A percentile compares a stretch with the other conserved stretches of the same genome.
These are phyloP conservation scores for Hymenoscyphus albidus DNA, from an alignment of 2,329 filamentous ascomycete genomes.

Conservation along the genomic window DNA sequence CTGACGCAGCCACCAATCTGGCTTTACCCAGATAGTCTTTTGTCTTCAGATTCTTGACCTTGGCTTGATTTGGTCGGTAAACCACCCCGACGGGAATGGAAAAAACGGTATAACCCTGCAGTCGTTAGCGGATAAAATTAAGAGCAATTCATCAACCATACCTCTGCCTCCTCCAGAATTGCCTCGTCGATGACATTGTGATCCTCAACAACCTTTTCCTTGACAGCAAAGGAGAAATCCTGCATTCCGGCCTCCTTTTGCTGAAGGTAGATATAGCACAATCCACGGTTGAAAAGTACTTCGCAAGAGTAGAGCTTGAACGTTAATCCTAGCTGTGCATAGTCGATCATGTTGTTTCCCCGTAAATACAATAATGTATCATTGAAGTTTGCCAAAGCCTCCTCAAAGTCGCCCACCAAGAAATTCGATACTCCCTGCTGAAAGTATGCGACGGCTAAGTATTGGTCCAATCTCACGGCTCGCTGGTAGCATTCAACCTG, in stretches of 20 bases:
- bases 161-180: constrained; percentile 87
- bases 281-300: constrained; percentile 91
- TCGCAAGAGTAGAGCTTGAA: constrained; percentile 98
- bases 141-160: constrained; percentile 39
- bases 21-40: constrained; percentile 98
- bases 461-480: constrained; percentile 85
- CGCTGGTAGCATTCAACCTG: constrained; percentile 94
- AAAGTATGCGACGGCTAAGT: constrained; percentile 96
- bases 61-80: constrained; percentile 93
- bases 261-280: constrained; percentile 96
- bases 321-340: constrained; percentile 88
- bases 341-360: constrained; percentile 96
- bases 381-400: constrained; percentile 97
- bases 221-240: constrained; percentile 83
- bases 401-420: constrained; percentile 92
- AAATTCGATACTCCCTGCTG: constrained; percentile 99
- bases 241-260: constrained; percentile 88
- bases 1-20: constrained; percentile 83
- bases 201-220: constrained; percentile 94
- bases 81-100: constrained; percentile 95
- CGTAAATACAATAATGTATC: constrained; percentile 91
- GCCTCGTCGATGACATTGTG: constrained; percentile 98
- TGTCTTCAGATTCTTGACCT: constrained; percentile 95
- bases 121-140: constrained; percentile 19
- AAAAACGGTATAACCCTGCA: constrained; percentile 92